Conservation (phyloP, 2,329 filamentous ascomycete species). For the Davidsoniella australis region DNA sequence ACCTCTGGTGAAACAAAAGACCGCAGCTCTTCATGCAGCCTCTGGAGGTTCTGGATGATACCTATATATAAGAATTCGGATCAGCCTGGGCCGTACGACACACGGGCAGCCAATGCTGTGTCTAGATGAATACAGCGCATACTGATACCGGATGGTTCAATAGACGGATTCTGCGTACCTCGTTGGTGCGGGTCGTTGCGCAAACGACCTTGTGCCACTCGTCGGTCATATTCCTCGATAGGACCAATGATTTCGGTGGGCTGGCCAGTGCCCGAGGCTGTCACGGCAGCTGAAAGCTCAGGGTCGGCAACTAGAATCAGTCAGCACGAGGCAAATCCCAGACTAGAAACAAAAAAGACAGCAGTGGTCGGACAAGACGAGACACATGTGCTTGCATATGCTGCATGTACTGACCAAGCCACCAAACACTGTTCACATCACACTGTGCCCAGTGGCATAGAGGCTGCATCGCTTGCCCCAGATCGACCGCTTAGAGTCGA, state of each 20-base stretch:
- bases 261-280: too few relatives aligned
- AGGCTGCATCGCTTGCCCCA: too few relatives aligned
- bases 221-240: constrained; percentile 70
- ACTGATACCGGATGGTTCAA: background rate
- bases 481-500: too few relatives aligned
- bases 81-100: background rate
- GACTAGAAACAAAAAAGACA: too few relatives aligned
- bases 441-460: too few relatives aligned
- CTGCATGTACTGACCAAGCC: too few relatives aligned
- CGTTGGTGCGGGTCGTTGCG: constrained; percentile 84
- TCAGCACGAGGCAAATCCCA: too few relatives aligned
- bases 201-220: constrained; percentile 56
- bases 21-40: constrained; percentile 68
- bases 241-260: constrained; percentile 37
- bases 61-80: constrained; percentile 28
- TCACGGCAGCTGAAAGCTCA: background rate
- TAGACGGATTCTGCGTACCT: constrained; percentile 32
- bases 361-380: too few relatives aligned
- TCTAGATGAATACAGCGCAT: too few relatives aligned
- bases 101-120: too few relatives aligned
- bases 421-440: too few relatives aligned
- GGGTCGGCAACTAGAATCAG: background rate
- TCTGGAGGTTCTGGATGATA: constrained; percentile 77
- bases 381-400: too few relatives aligned
- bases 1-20: constrained; percentile 59